Base-by-base conservation (phyloP, 2,329 filamentous ascomycete species). In the Cladosporium oxysporum region DNA sequence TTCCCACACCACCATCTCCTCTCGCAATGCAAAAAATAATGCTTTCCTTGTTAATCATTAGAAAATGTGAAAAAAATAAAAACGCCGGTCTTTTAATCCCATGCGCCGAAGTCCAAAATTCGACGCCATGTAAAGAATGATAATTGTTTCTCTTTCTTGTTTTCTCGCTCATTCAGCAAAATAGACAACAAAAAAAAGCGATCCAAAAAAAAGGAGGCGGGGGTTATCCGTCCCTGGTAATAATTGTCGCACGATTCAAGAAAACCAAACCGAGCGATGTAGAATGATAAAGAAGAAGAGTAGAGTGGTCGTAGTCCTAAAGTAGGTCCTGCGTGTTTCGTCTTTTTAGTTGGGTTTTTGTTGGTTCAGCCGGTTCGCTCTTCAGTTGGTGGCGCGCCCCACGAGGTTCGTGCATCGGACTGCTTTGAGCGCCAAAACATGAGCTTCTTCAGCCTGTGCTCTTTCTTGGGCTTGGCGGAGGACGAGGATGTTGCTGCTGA, bases 371-470 rank as follows among this genome's bases (percentile, higher is more conserved):
- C 41, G 41, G 8, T 12, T 11, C 8, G 41, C 41, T 47, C 41
- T 21, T 3, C 41, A 7, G n/a, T 47, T 47, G 3, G 41, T n/a
- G 7, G 41, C 0, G n/a, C 41, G 23, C 37, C 35, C 28, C 31
- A 12, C 2, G 47, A 37, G 4, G 12, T 4, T 21, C 35, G 44
- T n/a, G 59, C 44, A 2, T 33, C 44, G 21, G 29, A 52, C 61
- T 63, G 61, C 50, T 63, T 63, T 11, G 83, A 82, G 78, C 90
- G 91, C 90, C 90, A 93, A 76, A 93, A 93, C 83, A 92, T 88
- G 80, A 93, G 83, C 61, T 90, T 89, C 75, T 91, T 90, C 44
- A 93, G 79, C 33, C 90, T 85, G 75, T 88, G 91, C 44, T 87
- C 82, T 76, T 88, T 90, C 81, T 89, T 91, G 14, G 50, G 49